These are phyloP conservation scores for Cucumis cinereus DNA, from an alignment of 306 rosid species.

Conservation along the genomic window DNA sequence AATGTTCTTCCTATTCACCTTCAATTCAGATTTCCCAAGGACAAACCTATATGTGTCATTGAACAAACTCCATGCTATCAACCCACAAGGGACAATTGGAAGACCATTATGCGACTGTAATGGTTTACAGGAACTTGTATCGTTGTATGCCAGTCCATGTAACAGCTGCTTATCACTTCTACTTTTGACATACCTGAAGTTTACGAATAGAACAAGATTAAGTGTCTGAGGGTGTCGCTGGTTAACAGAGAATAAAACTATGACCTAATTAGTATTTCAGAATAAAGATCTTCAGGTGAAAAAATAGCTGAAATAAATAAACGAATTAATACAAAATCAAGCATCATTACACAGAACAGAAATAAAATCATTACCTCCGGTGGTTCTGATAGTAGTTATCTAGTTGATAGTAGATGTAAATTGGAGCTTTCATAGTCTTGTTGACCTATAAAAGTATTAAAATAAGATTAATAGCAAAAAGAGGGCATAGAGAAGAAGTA, in stretches of 20 bases:
- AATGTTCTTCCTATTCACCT: constrained; percentile 69
- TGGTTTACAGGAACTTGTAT: constrained; percentile 63
- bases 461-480: neutral
- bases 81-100: constrained; percentile 84
- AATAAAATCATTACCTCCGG: constrained; percentile 45
- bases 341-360: neutral
- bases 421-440: constrained; percentile 82
- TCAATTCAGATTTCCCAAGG: constrained; percentile 55
- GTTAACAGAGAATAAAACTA: neutral
- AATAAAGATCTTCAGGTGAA: neutral
- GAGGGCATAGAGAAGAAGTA: neutral
- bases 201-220: constrained; percentile 7
- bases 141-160: constrained; percentile 54
- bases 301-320: neutral
- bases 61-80: constrained; percentile 94
- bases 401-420: constrained; percentile 77
- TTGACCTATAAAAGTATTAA: constrained; percentile 38
- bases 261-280: neutral
- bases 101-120: constrained; percentile 38
- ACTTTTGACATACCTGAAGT: constrained; percentile 80
- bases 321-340: neutral
- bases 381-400: constrained; percentile 96
- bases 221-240: neutral
- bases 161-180: constrained; percentile 75
- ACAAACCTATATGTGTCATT: constrained; percentile 61